Conservation (phyloP, 768 basidiomycete genomes). For the Melanogaster broomeanus region DNA sequence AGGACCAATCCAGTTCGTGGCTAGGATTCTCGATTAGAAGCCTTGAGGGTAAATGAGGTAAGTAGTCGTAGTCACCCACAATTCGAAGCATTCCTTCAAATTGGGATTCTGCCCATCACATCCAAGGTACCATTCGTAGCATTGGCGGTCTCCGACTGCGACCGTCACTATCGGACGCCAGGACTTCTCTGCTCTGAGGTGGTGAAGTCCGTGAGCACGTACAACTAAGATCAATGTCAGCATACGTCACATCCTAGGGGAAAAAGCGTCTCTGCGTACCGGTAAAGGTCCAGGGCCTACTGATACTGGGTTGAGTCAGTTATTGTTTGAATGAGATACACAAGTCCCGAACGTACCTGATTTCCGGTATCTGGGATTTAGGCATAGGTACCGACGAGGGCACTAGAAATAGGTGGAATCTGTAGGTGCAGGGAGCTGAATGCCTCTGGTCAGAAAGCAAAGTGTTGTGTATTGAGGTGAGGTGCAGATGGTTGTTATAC, state of each 20-base stretch:
- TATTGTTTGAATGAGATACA: neutral
- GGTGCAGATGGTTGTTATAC: too few species aligned
- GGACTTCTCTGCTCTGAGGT: constrained; percentile 57
- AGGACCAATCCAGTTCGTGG: constrained; percentile 37
- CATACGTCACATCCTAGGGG: too few species aligned
- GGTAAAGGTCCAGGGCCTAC: constrained; percentile 14
- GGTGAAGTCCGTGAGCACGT: constrained; percentile 38
- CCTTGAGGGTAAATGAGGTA: neutral
- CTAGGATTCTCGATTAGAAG: constrained; percentile 30
- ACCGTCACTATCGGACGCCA: constrained; percentile 70
- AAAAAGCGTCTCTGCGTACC: neutral
- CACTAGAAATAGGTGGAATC: neutral
- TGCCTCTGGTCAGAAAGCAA: too few species aligned
- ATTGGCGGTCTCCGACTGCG: constrained; percentile 51
- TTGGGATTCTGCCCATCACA: constrained; percentile 73
- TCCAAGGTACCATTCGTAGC: constrained; percentile 60
- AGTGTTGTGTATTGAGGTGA: too few species aligned
- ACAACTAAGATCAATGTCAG: constrained; percentile 30
- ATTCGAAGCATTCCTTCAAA: constrained; percentile 48
- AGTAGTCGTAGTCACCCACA: constrained; percentile 43
- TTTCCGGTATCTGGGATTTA: neutral
- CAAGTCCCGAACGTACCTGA: neutral
- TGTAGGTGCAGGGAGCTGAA: too few species aligned
- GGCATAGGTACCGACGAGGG: neutral
- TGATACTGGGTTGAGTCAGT: neutral